Evolutionary conservation across 148 eudicot species (phyloP), one percentile per base, ranked within the genome.

Genomic region (Arbutus unedo): DNA sequence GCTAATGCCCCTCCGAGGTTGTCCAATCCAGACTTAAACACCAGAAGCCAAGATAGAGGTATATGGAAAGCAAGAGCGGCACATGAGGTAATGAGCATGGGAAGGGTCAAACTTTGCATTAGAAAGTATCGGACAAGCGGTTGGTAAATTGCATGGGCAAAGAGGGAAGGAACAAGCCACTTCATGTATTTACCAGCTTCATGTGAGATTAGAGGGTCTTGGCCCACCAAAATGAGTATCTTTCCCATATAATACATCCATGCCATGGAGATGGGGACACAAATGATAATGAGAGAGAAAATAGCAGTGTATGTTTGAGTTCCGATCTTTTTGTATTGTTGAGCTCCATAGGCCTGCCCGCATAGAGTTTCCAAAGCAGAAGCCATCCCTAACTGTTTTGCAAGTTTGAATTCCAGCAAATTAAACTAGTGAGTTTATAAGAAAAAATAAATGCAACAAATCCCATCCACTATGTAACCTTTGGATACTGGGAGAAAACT

Each of bases 261-360:
- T 43, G 93, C 47, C 25, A 91, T 2, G 6, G 97, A 87, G 50
- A 95, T 50, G 10, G 98, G 98, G 19, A 95, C 82, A 80, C 91
- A 93, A 25, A 90, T 92, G 59, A 91, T 71, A 54, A 82, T 21
- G 15, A 91, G 93, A 47, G 88, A 95, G 53, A 93, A 81, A 74
- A 95, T 92, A 3, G 94, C 94, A 6, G 96, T 92, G 91, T 92
- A 91, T 15, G 91, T 91, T 74, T 89, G 92, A 41, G 92, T 95
- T 83, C 97, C 98, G 25, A 93, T 66, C 80, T 90, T 95, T 74
- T 87, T 76, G 85, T 92, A 93, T 79, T 93, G 98, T 25, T 90
- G 75, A 60, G 98, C 97, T 74, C 98, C 98, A 85, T 85, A 93
- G 38, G 98, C 92, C 83, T 95, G 97, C 23, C 98, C 98, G 19